Evolutionary conservation across 177 flowering plant genomes (phyloP), one percentile per base, ranked within the genome.

Genomic region (Telopea speciosissima): DNA sequence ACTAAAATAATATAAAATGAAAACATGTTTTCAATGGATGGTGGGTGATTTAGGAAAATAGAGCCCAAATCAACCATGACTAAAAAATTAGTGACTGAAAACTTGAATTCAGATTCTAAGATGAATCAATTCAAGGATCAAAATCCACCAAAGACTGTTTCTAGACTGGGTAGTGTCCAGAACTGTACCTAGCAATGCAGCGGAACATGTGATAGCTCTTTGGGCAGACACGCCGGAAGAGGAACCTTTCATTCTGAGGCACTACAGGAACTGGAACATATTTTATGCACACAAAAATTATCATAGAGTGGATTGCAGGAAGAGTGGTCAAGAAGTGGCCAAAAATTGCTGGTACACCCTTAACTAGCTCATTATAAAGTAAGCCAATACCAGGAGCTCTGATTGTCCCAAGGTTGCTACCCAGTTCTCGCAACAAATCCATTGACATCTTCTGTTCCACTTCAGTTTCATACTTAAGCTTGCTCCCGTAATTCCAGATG

Each of bases 371-470:
- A 75, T 91, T 95, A 72, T 95, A 95, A 65, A 95, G 86, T 78
- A 95, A 83, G 24, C 98, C 99, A 63, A 95, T 93, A 25, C 98
- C 99, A 68, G 99, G 98, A 79, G 99, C 99, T 76, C 99, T 85
- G 36, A 91, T 76, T 9, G 98, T 95, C 68, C 99, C 99, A 61
- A 95, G 97, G 70, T 88, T 89, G 77, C 84, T 76, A 60, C 99
- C 99, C 62, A 95, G 72, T 77, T 89, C 85, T 59, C 92, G 82
- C 89, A 93, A 76, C 81, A 93, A 82, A 78, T 91, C 96, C 86
- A 87, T 91, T 6, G 99, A 88, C 75, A 95, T 76, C 80, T 93
- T 95, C 81, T 93, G 85, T 83, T 83, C 88, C 63, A 95, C 99
- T 79, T 95, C 99, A 72, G 97, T 93, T 78, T 95, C 96, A 83